Base-by-base conservation (phyloP, 1,139 yeast species). In the Saccharomycopsis crataegensis region DNA sequence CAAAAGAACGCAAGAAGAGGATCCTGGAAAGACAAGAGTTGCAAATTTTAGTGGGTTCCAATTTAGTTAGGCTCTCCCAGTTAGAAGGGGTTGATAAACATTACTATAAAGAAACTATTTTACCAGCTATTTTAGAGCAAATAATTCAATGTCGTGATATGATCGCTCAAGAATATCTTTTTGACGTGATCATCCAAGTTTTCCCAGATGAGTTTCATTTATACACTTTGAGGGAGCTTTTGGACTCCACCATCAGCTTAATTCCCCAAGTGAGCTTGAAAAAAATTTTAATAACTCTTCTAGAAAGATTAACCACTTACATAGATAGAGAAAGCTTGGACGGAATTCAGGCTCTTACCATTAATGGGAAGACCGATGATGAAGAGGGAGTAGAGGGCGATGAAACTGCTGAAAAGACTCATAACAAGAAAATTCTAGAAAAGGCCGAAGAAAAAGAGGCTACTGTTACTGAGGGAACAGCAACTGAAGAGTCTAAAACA, bases 171-270 rank as follows among this genome's bases (percentile, higher is more conserved):
- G 89, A 84, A 62, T 94, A 93, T 65, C 71, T 93, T 56, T 73
- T 91, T 55, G 99, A 94, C 64, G 96, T 91, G 11, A 76, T 88
- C 56, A 86, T 91, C 55, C 98, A 91, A 66, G 94, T 91, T 1
- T 93, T 94, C 70, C 97, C 99, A 0, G 97, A 89, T 62, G 88
- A 86, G 59, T 91, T 86, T 68, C 99, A 93, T 64, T 72, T 90
- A 58, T 77, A 78, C 33, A 88, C 98, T 0, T 72, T 93, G 60
- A 81, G 82, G 53, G 71, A 73, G 43, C 79, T 89, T 59, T 74
- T 93, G 60, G 78, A 77, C 49, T 78, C 87, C 2, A 81, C 90
- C 0, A 75, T 85, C 56, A 73, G 80, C 50, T 73, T 93, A 59
- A 83, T 83, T 64, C 93, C 94, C 1, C 74, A 77, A 54, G 83